Conservation (phyloP, 352 stramenopile genomes). For the Pythium coloratum region DNA sequence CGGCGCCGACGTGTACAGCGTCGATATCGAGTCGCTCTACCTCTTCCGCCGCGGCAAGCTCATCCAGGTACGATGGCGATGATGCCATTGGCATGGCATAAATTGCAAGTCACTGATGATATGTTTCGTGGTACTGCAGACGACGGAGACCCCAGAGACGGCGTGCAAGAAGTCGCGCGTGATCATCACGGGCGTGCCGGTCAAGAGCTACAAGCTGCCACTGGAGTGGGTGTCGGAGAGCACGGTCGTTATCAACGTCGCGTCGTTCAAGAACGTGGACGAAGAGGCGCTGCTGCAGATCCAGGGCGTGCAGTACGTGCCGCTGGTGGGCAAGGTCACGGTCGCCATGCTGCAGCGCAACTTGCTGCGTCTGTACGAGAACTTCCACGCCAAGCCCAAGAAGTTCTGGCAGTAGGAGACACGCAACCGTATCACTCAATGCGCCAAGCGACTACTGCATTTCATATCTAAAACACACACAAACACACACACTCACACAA, state of each 20-base stretch:
- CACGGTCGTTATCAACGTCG: constrained; percentile 95
- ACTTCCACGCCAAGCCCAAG: constrained; percentile 92
- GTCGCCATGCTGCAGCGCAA: constrained; percentile 97
- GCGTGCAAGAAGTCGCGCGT: constrained; percentile 90
- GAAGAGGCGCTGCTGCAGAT: constrained; percentile 91
- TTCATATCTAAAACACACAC: constrained; percentile 15
- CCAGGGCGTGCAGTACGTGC: constrained; percentile 92
- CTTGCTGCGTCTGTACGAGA: constrained; percentile 94
- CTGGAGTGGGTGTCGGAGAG: constrained; percentile 90
- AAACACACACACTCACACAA: constrained; percentile 7
- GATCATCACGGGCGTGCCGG: constrained; percentile 95
- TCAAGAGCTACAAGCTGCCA: constrained; percentile 92
- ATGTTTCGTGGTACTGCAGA: constrained; percentile 27
- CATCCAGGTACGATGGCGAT: constrained; percentile 39
- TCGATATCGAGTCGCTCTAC: constrained; percentile 96
- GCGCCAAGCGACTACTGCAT: constrained; percentile 12
- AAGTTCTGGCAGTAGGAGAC: constrained; percentile 75
- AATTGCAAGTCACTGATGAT: neutral
- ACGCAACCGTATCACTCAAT: neutral
- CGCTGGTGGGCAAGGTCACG: constrained; percentile 96
- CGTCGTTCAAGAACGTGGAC: constrained; percentile 95
- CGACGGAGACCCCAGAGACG: constrained; percentile 81
- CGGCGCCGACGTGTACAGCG: constrained; percentile 94
- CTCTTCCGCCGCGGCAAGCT: constrained; percentile 92
- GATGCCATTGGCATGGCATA: neutral